A percentile compares a stretch with the other conserved stretches of the same genome.
phyloP scores from a whole-genome alignment of 768 basidiomycete genomes.

The Lentinula sp. region DNA sequence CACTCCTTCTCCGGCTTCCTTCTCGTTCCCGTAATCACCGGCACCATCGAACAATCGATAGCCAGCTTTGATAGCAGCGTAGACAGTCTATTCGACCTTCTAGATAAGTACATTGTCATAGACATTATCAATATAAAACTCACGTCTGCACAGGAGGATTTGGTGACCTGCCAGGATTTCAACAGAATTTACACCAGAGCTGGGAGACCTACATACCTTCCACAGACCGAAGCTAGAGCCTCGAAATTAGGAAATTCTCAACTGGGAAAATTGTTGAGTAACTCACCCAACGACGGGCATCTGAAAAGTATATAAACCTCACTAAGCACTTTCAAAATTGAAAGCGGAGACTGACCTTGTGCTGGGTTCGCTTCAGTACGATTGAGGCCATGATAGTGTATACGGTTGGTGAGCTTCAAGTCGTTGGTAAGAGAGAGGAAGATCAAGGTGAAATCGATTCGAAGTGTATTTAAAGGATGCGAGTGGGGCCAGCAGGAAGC shows the following conservation, averaged over 20 bases:
- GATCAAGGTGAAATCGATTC: background rate
- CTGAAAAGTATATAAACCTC: slow-evolving; percentile 21
- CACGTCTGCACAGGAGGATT: slow-evolving; percentile 55
- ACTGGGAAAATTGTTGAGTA: background rate
- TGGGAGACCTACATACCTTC: slow-evolving; percentile 40
- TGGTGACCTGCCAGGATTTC: slow-evolving; percentile 40
- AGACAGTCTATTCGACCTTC: slow-evolving; percentile 52
- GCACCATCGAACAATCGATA: slow-evolving; percentile 87
- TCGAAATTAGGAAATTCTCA: background rate
- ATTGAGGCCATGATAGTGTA: slow-evolving; percentile 42
- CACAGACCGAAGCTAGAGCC: slow-evolving; percentile 58
- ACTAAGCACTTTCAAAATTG: background rate
- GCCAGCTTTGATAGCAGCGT: slow-evolving; percentile 79
- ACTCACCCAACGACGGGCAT: slow-evolving; percentile 71
- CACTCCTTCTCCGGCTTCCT: slow-evolving; percentile 76
- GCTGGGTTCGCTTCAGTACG: slow-evolving; percentile 52
- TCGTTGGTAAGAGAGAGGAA: background rate
- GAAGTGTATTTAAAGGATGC: background rate
- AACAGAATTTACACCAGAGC: background rate
- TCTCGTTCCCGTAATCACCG: slow-evolving; percentile 87
- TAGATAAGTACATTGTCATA: background rate
- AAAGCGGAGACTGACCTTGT: slow-evolving; percentile 34
- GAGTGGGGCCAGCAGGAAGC: slow-evolving; percentile 2
- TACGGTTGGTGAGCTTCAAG: background rate
- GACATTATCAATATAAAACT: slow-evolving; percentile 12